Evolutionary conservation across 495 filamentous ascomycete species (phyloP).

Genomic region (Lasiosphaeriaceae sp.): DNA sequence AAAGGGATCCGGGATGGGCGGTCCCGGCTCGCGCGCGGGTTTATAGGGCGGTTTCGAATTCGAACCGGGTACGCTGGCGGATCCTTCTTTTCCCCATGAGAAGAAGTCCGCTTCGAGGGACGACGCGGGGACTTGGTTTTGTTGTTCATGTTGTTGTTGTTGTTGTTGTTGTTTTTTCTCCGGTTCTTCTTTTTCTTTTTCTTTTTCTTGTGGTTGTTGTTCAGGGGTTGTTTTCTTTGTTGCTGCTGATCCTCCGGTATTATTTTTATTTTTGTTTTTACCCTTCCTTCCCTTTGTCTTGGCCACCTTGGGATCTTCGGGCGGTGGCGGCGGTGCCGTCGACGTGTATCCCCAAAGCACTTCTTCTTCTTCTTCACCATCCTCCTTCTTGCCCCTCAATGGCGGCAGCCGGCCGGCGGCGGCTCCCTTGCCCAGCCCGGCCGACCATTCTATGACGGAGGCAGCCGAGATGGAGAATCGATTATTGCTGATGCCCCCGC

Average conservation of each 20-base stretch:
- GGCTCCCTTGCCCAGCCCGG: neutral
- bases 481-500: neutral
- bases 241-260: too few relatives aligned
- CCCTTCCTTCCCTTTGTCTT: neutral
- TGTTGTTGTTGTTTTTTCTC: neutral
- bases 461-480: neutral
- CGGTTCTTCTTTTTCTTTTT: neutral
- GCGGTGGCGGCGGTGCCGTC: neutral
- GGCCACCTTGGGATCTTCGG: neutral
- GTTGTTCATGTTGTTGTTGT: neutral
- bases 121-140: slow-evolving; percentile 9
- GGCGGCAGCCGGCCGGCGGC: neutral
- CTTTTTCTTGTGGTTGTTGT: too few relatives aligned
- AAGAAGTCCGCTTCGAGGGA: slow-evolving; percentile 12
- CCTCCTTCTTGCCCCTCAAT: neutral
- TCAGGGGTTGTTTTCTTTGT: too few relatives aligned
- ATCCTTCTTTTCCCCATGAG: slow-evolving; percentile 8
- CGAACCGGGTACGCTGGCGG: neutral
- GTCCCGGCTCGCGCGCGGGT: slow-evolving; percentile 1
- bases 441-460: neutral
- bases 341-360: neutral
- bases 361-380: neutral
- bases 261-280: neutral
- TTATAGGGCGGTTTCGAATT: slow-evolving; percentile 15
- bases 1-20: slow-evolving; percentile 23